These are phyloP conservation scores for Tetracladium setigerum DNA, from an alignment of 495 filamentous ascomycete species.

Conservation along the genomic window DNA sequence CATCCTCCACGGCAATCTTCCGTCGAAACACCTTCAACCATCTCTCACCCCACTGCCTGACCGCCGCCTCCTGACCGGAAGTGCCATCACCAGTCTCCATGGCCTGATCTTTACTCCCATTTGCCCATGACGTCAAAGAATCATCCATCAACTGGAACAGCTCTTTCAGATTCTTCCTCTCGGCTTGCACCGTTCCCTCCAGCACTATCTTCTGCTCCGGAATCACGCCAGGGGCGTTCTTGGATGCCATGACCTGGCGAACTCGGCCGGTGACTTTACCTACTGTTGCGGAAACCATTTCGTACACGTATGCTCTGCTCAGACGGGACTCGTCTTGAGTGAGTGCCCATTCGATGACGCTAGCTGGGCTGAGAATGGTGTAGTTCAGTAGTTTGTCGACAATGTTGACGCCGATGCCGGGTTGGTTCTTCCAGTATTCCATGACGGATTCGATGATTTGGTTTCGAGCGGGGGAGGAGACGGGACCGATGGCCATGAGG, in stretches of 20 bases:
- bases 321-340: constrained; percentile 54
- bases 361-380: constrained; percentile 75
- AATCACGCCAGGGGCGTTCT: constrained; percentile 43
- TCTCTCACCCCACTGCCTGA: constrained; percentile 73
- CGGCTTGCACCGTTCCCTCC: constrained; percentile 56
- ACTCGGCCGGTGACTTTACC: constrained; percentile 88
- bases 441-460: constrained; percentile 90
- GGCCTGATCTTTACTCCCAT: constrained; percentile 63
- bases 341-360: constrained; percentile 85
- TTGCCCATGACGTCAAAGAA: constrained; percentile 62
- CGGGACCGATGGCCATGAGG: constrained; percentile 66
- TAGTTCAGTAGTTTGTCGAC: constrained; percentile 98
- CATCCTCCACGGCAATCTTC: constrained; percentile 78
- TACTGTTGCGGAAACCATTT: constrained; percentile 82
- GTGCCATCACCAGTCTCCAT: constrained; percentile 46
- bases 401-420: constrained; percentile 86
- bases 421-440: constrained; percentile 88
- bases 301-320: constrained; percentile 67
- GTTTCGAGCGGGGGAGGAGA: constrained; percentile 61
- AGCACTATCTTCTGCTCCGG: constrained; percentile 32
- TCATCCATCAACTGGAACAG: constrained; percentile 81
- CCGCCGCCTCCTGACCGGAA: constrained; percentile 48
- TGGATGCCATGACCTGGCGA: constrained; percentile 66
- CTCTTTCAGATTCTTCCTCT: constrained; percentile 63
- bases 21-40: constrained; percentile 83